Evolutionary conservation across 2,329 filamentous ascomycete genomes (phyloP), one percentile per base, ranked within the genome.

Genomic region (Stachybotrys elegans): DNA sequence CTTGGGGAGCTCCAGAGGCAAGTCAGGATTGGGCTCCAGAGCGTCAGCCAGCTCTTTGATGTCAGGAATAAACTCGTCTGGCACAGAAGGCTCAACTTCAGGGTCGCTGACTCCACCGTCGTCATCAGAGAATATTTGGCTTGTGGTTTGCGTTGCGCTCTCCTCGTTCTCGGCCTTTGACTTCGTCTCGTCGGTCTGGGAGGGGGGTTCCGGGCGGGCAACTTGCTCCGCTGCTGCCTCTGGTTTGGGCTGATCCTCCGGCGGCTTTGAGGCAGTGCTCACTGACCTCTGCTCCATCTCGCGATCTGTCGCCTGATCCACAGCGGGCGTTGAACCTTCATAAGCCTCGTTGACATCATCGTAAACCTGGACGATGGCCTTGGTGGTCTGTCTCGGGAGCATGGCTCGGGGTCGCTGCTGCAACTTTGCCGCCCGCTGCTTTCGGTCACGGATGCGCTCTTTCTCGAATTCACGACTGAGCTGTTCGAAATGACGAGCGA

Each of bases 381-480:
- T 93, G n/a, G 92, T 94, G 16, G 89, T 91, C 32, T 90, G 88
- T 51, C 93, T 81, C 17, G 93, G 92, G 19, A 81, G 66, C 60
- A 92, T 92, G 1, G 89, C 88, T 49, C 91, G 80, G 13, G 88
- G 88, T 16, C 31, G 31, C 61, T 79, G 74, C 35, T 76, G 72
- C 59, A 86, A 83, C 57, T 84, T 89, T 37, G 88, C 86, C 21
- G 88, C 87, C 47, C 88, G 75, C 61, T 90, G 86, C 56, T 84
- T 85, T 51, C 88, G 81, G 62, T 97, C 92, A 40, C 87, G 84
- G 53, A 94, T 79, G 36, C 93, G 81, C 66, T 98, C 92, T 56
- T 92, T 95, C 59, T 96, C 90, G 53, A 98, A 98, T 59, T 98
- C 94, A 20, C 91, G 84, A 55, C 90, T 96, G 45, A 98, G 75